phyloP scores from a whole-genome alignment of 352 stramenopile species.

The Globisporangium cederbergense region DNA sequence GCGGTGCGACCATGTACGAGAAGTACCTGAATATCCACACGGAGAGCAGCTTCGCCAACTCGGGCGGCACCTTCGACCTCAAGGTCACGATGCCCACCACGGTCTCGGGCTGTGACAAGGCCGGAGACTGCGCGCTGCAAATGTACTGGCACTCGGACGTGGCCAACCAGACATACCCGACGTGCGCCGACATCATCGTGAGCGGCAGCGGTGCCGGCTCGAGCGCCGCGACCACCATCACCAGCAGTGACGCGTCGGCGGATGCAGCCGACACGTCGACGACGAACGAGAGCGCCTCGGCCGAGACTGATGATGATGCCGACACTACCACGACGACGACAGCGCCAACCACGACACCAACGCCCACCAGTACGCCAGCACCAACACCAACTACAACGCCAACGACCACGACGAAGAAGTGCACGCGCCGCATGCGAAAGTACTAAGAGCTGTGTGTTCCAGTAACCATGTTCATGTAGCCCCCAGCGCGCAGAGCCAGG shows the following conservation, averaged over 20 bases:
- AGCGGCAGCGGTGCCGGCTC: not conserved
- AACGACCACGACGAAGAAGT: constrained; percentile 8
- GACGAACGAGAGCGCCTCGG: not conserved
- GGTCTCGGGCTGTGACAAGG: constrained; percentile 36
- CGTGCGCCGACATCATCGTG: constrained; percentile 24
- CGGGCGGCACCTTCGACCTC: constrained; percentile 26
- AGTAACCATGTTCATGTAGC: not conserved
- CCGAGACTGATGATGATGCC: not conserved
- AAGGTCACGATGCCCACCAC: constrained; percentile 39
- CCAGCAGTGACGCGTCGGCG: constrained; percentile 3
- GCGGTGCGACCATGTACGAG: constrained; percentile 49
- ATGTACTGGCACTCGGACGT: constrained; percentile 65
- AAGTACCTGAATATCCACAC: constrained; percentile 21
- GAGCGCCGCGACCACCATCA: constrained; percentile 19
- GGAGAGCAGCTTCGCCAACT: constrained; percentile 27
- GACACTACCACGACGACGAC: not conserved
- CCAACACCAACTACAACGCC: constrained; percentile 7
- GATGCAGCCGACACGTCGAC: not conserved
- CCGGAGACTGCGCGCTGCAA: constrained; percentile 48
- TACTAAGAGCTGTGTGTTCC: not conserved
- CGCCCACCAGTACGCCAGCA: not conserved
- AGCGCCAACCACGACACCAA: not conserved
- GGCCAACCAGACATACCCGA: constrained; percentile 60
- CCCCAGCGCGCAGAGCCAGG: too few species aligned
- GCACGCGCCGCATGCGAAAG: constrained; percentile 6